Base-by-base conservation (phyloP, 257 asterid genomes). In the Penstemon barbatus region DNA sequence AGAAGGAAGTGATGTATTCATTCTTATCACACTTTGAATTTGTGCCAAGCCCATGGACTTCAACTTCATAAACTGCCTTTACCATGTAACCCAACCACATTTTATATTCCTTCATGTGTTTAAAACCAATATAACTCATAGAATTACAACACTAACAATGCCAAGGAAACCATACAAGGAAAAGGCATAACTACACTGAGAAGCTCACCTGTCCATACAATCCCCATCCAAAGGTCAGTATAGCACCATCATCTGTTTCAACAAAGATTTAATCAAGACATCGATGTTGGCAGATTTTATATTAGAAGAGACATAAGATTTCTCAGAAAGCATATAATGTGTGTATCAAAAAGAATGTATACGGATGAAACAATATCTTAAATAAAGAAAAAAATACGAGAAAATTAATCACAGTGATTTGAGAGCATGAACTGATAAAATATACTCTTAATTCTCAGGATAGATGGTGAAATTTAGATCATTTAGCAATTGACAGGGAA, bases 141-240 rank as follows among this genome's bases (percentile, higher is more conserved):
- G 18, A 15, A 15, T 15, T 15, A 15, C 18, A 15, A 15, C 18
- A 15, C 18, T 15, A 15, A 0, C 33, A 25, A 25, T 1, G 33
- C 33, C 33, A 25, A 25, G 33, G 1, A 25, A 1, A 25, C 33
- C 2, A 1, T 25, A 25, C 2, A 25, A 1, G 2, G 2, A 25
- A 25, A 25, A 25, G 2, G 33, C 33, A 25, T 25, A 25, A 25
- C 33, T 25, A 25, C 33, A 2, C 33, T 2, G 2, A 62, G 68
- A 71, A 40, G 39, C 80, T 81, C 73, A 94, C 99, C 92, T 94
- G 99, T 70, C 99, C 99, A 63, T 94, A 94, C 68, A 86, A 77
- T 80, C 99, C 99, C 99, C 99, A 94, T 65, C 99, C 99, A 69
- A 94, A 94, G 45, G 97, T 82, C 70, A 94, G 86, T 67, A 94